Evolutionary conservation across 169 alveolate genomes (phyloP).

Genomic region (Pseudocohnilembus persalinus): DNA sequence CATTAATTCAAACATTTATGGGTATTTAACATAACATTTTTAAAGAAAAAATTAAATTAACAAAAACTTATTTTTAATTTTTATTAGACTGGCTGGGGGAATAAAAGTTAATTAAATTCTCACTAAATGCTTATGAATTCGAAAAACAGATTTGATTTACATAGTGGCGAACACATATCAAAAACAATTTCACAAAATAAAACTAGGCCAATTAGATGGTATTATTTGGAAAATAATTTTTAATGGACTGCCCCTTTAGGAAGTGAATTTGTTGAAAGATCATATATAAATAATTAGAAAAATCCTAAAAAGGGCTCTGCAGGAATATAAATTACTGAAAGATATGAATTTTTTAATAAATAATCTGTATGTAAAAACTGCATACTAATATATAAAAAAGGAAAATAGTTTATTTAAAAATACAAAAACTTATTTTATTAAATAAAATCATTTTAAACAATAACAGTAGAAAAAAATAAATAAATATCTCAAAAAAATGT

Average conservation of each 20-base stretch:
- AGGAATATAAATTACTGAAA: background rate
- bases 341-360: background rate
- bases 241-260: background rate
- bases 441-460: too few species aligned
- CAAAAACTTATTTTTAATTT: background rate
- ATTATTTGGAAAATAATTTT: too few species aligned
- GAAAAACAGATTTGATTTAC: background rate
- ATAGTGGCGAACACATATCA: background rate
- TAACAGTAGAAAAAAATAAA: background rate
- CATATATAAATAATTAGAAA: background rate
- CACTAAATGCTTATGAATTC: background rate
- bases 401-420: background rate
- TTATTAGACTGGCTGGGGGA: background rate
- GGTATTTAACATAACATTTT: background rate
- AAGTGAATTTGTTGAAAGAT: background rate
- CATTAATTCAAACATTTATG: background rate
- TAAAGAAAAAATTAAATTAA: too few species aligned
- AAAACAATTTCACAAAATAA: background rate
- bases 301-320: background rate
- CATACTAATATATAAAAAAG: background rate
- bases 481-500: too few species aligned
- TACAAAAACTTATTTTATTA: too few species aligned
- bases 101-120: background rate
- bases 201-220: background rate
- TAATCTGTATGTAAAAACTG: background rate